Conservation (phyloP, 331 rosid genomes). For the Rhamnella rubrinervis region DNA sequence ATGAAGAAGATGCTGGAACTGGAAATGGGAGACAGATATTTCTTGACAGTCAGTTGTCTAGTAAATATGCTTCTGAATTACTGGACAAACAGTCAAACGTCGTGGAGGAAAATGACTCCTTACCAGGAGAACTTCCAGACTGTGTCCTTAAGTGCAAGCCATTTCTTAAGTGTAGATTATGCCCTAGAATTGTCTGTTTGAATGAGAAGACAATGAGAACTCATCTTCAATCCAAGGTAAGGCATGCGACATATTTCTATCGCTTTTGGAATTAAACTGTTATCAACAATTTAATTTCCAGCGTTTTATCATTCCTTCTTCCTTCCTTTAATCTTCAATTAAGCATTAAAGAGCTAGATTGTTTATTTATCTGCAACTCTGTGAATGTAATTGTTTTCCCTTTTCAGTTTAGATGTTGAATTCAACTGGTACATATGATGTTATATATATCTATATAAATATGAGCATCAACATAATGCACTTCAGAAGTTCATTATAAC, state of each 20-base stretch:
- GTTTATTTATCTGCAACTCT: too few species aligned
- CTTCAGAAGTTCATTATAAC: too few species aligned
- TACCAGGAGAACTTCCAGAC: conserved; percentile 36
- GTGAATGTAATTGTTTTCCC: too few species aligned
- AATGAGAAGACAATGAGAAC: conserved; percentile 71
- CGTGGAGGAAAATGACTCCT: conserved; percentile 26
- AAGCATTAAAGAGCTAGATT: too few species aligned
- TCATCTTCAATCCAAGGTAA: conserved; percentile 88
- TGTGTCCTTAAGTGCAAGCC: conserved; percentile 66
- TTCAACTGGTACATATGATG: too few species aligned
- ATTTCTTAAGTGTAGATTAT: conserved; percentile 81
- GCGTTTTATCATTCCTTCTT: conserved; percentile 6
- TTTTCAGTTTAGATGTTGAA: too few species aligned
- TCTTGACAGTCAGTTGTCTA: conserved; percentile 27
- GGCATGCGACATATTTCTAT: conserved; percentile 7
- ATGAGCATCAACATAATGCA: too few species aligned
- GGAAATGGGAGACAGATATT: conserved; percentile 30
- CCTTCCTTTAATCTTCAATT: too few species aligned
- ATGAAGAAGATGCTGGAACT: conserved; percentile 54
- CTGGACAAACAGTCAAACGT: conserved; percentile 30
- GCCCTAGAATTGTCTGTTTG: conserved; percentile 85
- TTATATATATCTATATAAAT: too few species aligned
- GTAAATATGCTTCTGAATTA: conserved; percentile 30
- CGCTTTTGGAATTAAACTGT: conserved; percentile 9
- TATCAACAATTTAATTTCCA: background rate